Conservation (phyloP, 768 basidiomycete genomes). For the Psilocybe cyanescens region DNA sequence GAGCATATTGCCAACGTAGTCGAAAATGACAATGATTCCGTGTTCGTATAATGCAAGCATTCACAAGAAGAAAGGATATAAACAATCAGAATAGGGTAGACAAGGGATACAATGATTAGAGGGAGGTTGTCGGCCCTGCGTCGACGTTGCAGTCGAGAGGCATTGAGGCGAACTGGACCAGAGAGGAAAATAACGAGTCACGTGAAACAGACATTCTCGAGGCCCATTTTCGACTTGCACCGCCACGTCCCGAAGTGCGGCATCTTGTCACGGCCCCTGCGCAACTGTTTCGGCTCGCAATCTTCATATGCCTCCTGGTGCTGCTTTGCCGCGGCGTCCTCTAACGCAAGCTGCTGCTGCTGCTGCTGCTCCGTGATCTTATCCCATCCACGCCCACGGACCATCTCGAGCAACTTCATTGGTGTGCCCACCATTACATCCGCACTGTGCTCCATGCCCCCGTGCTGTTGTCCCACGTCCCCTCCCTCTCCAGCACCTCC, state of each 20-base stretch:
- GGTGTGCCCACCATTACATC: slow-evolving; percentile 69
- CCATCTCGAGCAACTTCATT: slow-evolving; percentile 64
- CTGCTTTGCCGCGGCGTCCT: not conserved
- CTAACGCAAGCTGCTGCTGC: slow-evolving; percentile 5
- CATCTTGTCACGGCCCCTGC: slow-evolving; percentile 39
- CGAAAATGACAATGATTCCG: too few species aligned
- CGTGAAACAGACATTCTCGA: slow-evolving; percentile 49
- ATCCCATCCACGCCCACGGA: slow-evolving; percentile 50
- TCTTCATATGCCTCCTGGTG: slow-evolving; percentile 12
- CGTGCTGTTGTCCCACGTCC: slow-evolving; percentile 4
- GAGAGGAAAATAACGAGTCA: too few species aligned
- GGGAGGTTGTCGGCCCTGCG: too few species aligned
- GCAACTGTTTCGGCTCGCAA: slow-evolving; percentile 19
- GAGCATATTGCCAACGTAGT: too few species aligned
- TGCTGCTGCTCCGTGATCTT: slow-evolving; percentile 24
- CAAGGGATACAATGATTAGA: too few species aligned
- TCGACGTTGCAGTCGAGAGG: too few species aligned
- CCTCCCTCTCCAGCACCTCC: not conserved
- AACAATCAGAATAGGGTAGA: too few species aligned
- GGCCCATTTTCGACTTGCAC: slow-evolving; percentile 57
- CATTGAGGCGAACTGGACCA: too few species aligned
- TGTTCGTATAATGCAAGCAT: too few species aligned
- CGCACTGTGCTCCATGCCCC: slow-evolving; percentile 30
- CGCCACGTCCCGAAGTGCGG: slow-evolving; percentile 44
- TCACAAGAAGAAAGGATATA: too few species aligned